Conservation (phyloP, 192 early-diverging fungal genomes). For the Entomortierella chlamydospora region DNA sequence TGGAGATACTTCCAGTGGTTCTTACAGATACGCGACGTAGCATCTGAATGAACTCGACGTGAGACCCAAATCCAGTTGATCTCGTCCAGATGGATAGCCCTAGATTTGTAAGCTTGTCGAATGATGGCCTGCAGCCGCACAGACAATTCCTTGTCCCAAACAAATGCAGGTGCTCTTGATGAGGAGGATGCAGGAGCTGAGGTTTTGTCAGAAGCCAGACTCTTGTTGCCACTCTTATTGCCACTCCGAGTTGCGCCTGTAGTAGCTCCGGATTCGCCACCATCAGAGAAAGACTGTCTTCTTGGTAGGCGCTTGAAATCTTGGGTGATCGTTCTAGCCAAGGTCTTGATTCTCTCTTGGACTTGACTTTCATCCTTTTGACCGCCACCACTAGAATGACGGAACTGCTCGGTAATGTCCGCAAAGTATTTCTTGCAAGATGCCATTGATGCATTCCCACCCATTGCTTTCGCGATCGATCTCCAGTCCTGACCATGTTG, state of each 20-base stretch:
- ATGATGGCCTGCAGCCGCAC: conserved; percentile 22
- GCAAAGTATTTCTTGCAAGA: conserved; percentile 2
- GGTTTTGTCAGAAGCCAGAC: not conserved
- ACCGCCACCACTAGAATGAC: not conserved
- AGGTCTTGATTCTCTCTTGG: not conserved
- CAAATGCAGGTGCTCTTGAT: conserved; percentile 3
- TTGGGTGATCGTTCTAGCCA: conserved; percentile 1
- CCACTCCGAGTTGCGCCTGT: not conserved
- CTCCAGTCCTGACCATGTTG: conserved; percentile 12
- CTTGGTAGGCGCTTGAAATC: not conserved
- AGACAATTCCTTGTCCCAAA: conserved; percentile 44
- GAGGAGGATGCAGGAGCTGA: not conserved
- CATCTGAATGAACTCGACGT: conserved; percentile 18
- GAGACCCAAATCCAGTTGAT: conserved; percentile 44
- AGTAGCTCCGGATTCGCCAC: not conserved
- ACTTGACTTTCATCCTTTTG: not conserved
- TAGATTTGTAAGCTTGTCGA: conserved; percentile 22
- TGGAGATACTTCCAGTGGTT: conserved; percentile 44
- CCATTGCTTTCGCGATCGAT: not conserved
- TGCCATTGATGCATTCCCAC: not conserved
- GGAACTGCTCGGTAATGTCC: conserved; percentile 1
- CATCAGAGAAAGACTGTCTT: conserved; percentile 2
- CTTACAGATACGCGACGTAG: conserved; percentile 14
- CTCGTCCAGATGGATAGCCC: conserved; percentile 19
- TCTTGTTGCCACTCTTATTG: too few relatives aligned